Conservation (phyloP, 129 eudicot species). For the Arctium minus region DNA sequence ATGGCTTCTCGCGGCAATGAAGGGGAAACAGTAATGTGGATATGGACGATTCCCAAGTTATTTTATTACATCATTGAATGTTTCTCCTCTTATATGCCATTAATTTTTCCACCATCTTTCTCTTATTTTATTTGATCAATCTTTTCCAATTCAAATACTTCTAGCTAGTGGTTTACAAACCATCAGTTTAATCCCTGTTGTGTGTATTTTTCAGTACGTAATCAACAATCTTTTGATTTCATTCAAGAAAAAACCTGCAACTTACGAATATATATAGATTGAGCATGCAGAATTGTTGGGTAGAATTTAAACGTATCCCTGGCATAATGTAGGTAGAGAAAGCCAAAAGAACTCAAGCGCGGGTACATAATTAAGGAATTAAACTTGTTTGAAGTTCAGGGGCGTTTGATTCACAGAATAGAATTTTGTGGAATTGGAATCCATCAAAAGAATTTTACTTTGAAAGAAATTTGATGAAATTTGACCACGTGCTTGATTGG, state of each 20-base stretch:
- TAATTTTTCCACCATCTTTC: slow-evolving; percentile 7
- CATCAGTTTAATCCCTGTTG: background rate
- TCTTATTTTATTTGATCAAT: background rate
- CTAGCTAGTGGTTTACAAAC: background rate
- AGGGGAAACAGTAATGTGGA: slow-evolving; percentile 30
- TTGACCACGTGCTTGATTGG: too few species aligned
- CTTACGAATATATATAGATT: too few species aligned
- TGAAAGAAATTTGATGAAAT: too few species aligned
- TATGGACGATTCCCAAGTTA: slow-evolving; percentile 2
- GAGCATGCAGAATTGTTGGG: background rate
- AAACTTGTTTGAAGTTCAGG: too few species aligned
- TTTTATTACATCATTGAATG: slow-evolving; percentile 26
- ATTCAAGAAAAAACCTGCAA: background rate
- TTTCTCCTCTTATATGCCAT: slow-evolving; percentile 16
- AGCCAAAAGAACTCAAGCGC: too few species aligned
- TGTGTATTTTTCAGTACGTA: background rate
- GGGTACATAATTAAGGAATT: too few species aligned
- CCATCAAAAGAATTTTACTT: too few species aligned
- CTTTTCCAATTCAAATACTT: background rate
- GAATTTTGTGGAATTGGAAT: too few species aligned
- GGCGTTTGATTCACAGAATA: too few species aligned
- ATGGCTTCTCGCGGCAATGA: slow-evolving; percentile 39
- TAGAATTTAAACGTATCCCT: too few species aligned
- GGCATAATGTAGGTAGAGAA: too few species aligned
- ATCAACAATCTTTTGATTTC: background rate